These are phyloP conservation scores for Tulasnella sp. DNA, from an alignment of 768 basidiomycete species.

Conservation along the genomic window DNA sequence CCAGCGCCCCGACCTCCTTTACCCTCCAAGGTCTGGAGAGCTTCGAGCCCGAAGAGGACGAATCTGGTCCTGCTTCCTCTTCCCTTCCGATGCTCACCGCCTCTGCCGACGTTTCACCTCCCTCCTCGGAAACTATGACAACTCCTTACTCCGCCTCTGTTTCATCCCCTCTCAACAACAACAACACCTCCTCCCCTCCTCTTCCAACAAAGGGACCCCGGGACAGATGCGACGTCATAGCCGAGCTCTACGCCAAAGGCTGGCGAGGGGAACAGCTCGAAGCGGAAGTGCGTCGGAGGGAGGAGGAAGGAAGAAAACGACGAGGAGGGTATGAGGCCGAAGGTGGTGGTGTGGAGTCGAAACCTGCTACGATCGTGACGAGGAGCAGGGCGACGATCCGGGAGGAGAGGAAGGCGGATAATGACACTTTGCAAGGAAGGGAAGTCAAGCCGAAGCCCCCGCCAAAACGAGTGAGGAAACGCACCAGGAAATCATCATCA, in stretches of 20 bases:
- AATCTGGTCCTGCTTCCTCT: not conserved
- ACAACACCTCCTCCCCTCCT: not conserved
- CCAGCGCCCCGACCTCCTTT: not conserved
- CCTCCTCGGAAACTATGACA: not conserved
- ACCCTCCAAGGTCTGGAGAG: not conserved
- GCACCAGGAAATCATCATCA: too few species aligned
- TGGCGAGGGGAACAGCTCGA: slow-evolving; percentile 2
- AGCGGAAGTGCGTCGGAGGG: not conserved
- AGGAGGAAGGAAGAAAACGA: slow-evolving; percentile 1
- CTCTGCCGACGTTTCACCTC: not conserved
- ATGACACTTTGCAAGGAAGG: not conserved
- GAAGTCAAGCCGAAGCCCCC: not conserved
- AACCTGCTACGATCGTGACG: not conserved
- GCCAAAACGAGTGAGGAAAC: not conserved
- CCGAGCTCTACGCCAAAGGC: slow-evolving; percentile 11
- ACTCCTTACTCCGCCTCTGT: not conserved
- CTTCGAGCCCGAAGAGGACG: not conserved
- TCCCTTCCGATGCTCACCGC: not conserved
- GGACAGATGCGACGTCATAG: slow-evolving; percentile 16
- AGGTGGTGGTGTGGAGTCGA: too few species aligned
- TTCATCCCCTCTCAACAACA: not conserved
- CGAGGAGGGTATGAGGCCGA: not conserved
- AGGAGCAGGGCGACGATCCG: not conserved
- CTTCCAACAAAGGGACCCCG: not conserved
- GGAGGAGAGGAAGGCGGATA: not conserved